Evolutionary conservation across 768 basidiomycete species (phyloP).

Genomic region (Mycena filopes): DNA sequence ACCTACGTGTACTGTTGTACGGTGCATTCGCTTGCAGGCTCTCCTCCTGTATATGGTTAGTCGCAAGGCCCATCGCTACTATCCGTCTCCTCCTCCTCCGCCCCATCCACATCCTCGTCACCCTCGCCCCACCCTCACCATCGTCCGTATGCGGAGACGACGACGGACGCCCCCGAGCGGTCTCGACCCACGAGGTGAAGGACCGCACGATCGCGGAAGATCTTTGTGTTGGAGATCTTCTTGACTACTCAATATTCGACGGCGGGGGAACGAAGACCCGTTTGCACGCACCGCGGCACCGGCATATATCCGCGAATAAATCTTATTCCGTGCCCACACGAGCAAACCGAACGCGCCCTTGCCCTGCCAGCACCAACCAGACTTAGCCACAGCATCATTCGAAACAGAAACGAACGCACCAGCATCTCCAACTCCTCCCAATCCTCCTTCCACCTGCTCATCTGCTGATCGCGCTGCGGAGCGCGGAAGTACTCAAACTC

Average conservation of each 20-base stretch:
- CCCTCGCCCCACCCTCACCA: slow-evolving; percentile 56
- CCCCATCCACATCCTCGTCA: slow-evolving; percentile 59
- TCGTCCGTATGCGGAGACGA: slow-evolving; percentile 49
- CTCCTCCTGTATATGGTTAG: no score
- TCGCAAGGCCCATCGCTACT: no score
- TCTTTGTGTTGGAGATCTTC: slow-evolving; percentile 90
- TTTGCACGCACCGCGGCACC: slow-evolving; percentile 60
- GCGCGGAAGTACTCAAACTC: slow-evolving; percentile 71
- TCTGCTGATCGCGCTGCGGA: slow-evolving; percentile 56
- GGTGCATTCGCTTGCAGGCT: no score
- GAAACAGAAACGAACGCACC: slow-evolving; percentile 49
- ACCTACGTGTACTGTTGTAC: no score
- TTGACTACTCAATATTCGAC: slow-evolving; percentile 63
- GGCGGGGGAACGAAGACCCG: no score
- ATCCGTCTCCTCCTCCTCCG: slow-evolving; percentile 44
- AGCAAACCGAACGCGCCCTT: slow-evolving; percentile 95
- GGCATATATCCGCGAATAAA: slow-evolving; percentile 87
- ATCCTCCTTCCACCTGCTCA: slow-evolving; percentile 91
- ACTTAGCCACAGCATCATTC: not conserved
- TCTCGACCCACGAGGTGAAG: slow-evolving; percentile 92
- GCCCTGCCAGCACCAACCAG: slow-evolving; percentile 58
- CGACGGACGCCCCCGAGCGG: slow-evolving; percentile 49
- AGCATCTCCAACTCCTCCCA: slow-evolving; percentile 93
- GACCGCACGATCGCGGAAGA: slow-evolving; percentile 94
- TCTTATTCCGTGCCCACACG: slow-evolving; percentile 91